Evolutionary conservation across 139 green algal genomes (phyloP).

Genomic region (Chlorella ohadii): DNA sequence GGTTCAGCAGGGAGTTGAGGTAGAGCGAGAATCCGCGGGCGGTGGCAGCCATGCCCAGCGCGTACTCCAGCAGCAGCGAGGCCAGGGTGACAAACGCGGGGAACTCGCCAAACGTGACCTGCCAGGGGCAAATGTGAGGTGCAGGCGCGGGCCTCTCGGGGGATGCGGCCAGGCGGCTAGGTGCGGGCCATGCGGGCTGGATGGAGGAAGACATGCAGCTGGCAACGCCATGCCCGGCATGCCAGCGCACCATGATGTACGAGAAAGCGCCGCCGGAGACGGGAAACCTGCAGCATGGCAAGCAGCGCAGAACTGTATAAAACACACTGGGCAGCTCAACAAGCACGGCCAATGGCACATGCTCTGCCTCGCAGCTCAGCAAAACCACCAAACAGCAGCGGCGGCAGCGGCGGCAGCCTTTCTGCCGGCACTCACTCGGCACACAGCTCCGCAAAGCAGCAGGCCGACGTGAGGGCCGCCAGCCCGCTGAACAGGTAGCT

Average conservation of each 20-base stretch:
- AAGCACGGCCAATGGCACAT: too few species aligned
- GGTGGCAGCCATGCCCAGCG: conserved; percentile 37
- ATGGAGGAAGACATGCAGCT: too few species aligned
- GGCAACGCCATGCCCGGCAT: too few species aligned
- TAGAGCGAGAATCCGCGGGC: conserved; percentile 38
- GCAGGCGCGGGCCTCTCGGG: too few species aligned
- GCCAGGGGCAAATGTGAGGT: background rate
- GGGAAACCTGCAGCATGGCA: conserved; percentile 16
- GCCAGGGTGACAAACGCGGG: conserved; percentile 36
- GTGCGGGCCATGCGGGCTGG: too few species aligned
- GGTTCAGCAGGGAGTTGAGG: conserved; percentile 4
- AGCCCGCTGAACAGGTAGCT: conserved; percentile 34
- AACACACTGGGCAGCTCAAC: too few species aligned
- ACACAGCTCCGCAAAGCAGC: conserved; percentile 50
- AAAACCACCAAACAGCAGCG: background rate
- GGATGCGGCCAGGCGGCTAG: too few species aligned
- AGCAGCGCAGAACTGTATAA: too few species aligned
- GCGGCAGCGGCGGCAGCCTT: background rate
- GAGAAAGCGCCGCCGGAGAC: conserved; percentile 47
- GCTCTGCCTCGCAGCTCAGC: too few species aligned
- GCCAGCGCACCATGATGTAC: conserved; percentile 36
- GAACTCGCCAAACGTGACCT: conserved; percentile 51
- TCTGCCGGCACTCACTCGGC: background rate
- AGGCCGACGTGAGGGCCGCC: conserved; percentile 4
- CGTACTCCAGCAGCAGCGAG: conserved; percentile 42